Conservation (phyloP, 768 basidiomycete species). For the Mycena leptocephala region DNA sequence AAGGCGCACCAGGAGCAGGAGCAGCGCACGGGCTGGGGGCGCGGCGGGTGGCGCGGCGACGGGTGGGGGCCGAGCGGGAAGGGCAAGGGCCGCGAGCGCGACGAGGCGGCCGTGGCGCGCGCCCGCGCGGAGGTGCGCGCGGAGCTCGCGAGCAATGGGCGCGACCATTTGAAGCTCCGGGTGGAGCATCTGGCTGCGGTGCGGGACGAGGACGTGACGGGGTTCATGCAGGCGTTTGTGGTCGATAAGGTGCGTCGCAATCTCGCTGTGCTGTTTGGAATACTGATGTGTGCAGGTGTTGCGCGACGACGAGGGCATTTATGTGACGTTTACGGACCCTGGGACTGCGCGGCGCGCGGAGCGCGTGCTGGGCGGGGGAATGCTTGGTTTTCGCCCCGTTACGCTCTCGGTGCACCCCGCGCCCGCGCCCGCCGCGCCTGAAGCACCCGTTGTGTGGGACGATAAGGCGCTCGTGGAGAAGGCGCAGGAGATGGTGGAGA, state of each 20-base stretch:
- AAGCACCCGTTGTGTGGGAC: slow-evolving; percentile 66
- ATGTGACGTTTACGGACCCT: slow-evolving; percentile 82
- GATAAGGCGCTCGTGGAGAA: slow-evolving; percentile 68
- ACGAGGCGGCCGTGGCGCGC: slow-evolving; percentile 39
- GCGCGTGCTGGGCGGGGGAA: slow-evolving; percentile 73
- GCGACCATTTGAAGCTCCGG: slow-evolving; percentile 78
- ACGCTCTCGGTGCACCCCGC: slow-evolving; percentile 67
- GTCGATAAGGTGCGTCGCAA: slow-evolving; percentile 74
- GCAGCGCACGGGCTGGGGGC: slow-evolving; percentile 48
- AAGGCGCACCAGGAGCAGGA: slow-evolving; percentile 44
- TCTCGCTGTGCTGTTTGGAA: not conserved
- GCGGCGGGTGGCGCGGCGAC: slow-evolving; percentile 1
- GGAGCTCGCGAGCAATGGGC: slow-evolving; percentile 73
- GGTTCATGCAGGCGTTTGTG: slow-evolving; percentile 76
- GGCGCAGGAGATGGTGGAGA: slow-evolving; percentile 70
- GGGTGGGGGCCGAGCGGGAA: slow-evolving; percentile 33
- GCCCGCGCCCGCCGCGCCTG: slow-evolving; percentile 51
- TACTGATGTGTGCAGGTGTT: slow-evolving; percentile 68
- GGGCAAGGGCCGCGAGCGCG: slow-evolving; percentile 35
- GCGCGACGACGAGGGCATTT: slow-evolving; percentile 81
- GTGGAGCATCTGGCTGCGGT: slow-evolving; percentile 65
- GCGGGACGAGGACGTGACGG: slow-evolving; percentile 77
- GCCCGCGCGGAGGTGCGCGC: slow-evolving; percentile 59
- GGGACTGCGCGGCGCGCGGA: slow-evolving; percentile 79
- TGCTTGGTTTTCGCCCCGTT: slow-evolving; percentile 74